Conservation (phyloP, 345 rosid genomes). For the Rubroshorea leprosula region DNA sequence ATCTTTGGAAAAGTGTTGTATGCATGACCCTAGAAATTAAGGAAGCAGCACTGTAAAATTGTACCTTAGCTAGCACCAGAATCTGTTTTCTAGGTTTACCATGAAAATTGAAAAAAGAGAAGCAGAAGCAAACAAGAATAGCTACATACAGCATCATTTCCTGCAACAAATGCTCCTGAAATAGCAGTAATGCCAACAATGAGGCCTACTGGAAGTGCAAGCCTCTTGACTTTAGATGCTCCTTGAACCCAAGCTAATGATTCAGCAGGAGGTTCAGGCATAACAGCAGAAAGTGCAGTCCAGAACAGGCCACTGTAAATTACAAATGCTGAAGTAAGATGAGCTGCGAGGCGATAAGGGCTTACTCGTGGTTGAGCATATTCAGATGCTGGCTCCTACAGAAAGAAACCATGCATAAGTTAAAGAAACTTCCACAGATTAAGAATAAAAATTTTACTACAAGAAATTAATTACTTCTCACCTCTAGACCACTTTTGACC, state of each 20-base stretch:
- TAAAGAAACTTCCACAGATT: constrained; percentile 8
- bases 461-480: constrained; percentile 22
- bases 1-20: constrained; percentile 89
- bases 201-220: constrained; percentile 75
- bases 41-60: constrained; percentile 2
- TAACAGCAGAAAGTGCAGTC: constrained; percentile 86
- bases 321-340: constrained; percentile 87
- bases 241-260: constrained; percentile 77
- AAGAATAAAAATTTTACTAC: background rate
- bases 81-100: background rate
- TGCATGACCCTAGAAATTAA: constrained; percentile 60
- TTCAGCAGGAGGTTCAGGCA: constrained; percentile 95
- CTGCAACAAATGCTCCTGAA: constrained; percentile 96
- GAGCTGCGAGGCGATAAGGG: constrained; percentile 93
- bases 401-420: constrained; percentile 15
- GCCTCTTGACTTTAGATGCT: constrained; percentile 78
- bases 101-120: constrained; percentile 3
- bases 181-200: constrained; percentile 81
- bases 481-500: constrained; percentile 99
- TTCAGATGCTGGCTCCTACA: constrained; percentile 86
- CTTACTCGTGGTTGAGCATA: constrained; percentile 86
- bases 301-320: constrained; percentile 88
- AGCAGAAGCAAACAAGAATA: background rate
- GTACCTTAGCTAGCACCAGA: constrained; percentile 1
- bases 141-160: constrained; percentile 84